phyloP scores from a whole-genome alignment of 768 basidiomycete genomes.

The Lentinus tigrinus region DNA sequence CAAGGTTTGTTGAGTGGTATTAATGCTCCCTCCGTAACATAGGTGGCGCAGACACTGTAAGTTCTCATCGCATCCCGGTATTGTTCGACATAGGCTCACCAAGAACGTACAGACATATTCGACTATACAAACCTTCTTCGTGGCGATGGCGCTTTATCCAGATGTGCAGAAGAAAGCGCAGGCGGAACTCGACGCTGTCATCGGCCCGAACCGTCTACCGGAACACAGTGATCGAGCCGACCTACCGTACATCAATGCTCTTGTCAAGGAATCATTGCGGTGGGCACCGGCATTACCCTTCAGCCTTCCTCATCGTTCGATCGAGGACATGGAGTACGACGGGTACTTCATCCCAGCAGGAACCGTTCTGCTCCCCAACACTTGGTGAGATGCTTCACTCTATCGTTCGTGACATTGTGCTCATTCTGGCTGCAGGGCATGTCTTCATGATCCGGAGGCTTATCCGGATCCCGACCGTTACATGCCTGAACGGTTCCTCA shows the following conservation, averaged over 20 bases:
- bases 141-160: slow-evolving; percentile 11
- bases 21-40: not conserved
- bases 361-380: slow-evolving; percentile 8
- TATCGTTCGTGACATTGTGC: not conserved
- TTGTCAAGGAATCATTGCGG: slow-evolving; percentile 14
- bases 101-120: not conserved
- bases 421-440: not conserved
- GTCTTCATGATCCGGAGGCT: not conserved
- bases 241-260: slow-evolving; percentile 15
- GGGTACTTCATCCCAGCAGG: slow-evolving; percentile 39
- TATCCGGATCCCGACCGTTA: not conserved
- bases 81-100: not conserved
- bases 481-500: not conserved
- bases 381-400: slow-evolving; percentile 3
- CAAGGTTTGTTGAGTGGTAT: not conserved
- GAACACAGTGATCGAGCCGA: slow-evolving; percentile 4
- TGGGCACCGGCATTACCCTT: slow-evolving; percentile 10
- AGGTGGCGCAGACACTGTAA: slow-evolving; percentile 20
- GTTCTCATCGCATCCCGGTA: not conserved
- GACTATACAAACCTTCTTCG: slow-evolving; percentile 9
- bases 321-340: slow-evolving; percentile 38
- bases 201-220: slow-evolving; percentile 10
- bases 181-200: slow-evolving; percentile 14
- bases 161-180: slow-evolving; percentile 15
- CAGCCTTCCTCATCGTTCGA: slow-evolving; percentile 29